Conservation (phyloP, 257 asterid species). For the Cordia subcordata region DNA sequence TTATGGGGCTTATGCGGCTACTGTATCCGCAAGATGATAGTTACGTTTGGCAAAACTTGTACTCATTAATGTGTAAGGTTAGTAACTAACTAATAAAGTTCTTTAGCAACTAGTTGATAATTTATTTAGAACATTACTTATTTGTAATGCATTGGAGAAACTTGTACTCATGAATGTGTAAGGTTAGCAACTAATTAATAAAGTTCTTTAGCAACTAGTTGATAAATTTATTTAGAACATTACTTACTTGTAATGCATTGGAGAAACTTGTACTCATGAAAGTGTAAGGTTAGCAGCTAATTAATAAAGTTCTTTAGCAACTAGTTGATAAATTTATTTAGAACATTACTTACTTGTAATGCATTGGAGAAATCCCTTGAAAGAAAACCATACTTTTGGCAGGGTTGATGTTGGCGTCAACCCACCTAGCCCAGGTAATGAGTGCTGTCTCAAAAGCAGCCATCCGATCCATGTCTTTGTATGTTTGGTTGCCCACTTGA, state of each 20-base stretch:
- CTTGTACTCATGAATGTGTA: no score
- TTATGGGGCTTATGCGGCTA: background rate
- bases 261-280: no score
- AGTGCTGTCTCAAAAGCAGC: constrained; percentile 75
- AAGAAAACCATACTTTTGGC: constrained; percentile 59
- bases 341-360: constrained; percentile 69
- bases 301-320: no score
- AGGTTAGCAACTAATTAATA: no score
- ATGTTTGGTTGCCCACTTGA: constrained; percentile 44
- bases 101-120: no score
- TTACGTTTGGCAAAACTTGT: background rate
- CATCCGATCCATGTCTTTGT: constrained; percentile 77
- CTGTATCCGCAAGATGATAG: background rate
- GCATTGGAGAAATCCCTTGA: constrained; percentile 96
- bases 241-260: background rate
- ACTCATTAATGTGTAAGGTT: background rate
- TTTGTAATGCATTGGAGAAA: background rate
- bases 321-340: no score
- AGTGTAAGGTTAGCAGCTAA: no score
- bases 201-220: no score
- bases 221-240: no score
- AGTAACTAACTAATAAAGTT: no score
- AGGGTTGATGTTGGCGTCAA: constrained; percentile 66
- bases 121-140: no score
- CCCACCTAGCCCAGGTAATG: constrained; percentile 81